phyloP scores from a whole-genome alignment of 495 filamentous ascomycete genomes.

The Penicillium canariense region DNA sequence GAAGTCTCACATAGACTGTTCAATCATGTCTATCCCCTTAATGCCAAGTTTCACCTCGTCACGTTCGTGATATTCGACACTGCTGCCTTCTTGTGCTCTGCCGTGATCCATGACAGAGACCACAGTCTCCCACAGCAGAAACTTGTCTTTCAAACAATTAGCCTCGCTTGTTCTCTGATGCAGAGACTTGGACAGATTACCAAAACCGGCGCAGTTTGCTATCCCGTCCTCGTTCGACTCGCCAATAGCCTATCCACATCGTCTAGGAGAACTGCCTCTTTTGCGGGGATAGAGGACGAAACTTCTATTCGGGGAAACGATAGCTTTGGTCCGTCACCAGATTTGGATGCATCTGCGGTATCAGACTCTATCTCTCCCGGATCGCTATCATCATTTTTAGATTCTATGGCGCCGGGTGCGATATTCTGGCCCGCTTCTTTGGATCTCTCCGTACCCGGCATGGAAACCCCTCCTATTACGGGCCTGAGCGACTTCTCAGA shows the following conservation, averaged over 20 bases:
- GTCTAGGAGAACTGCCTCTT: background rate
- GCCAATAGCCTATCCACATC: conserved; percentile 10
- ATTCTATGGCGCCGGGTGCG: background rate
- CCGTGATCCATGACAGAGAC: conserved; percentile 47
- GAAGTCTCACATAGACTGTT: conserved; percentile 39
- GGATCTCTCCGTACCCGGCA: conserved; percentile 5
- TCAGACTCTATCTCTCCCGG: conserved; percentile 4
- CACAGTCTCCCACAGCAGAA: conserved; percentile 41
- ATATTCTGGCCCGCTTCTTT: conserved; percentile 9
- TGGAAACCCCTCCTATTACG: conserved; percentile 12
- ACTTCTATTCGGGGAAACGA: background rate
- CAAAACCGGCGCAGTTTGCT: conserved; percentile 30
- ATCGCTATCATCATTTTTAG: background rate
- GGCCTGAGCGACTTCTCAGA: conserved; percentile 17
- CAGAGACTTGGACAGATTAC: conserved; percentile 33
- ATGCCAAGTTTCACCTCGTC: conserved; percentile 50
- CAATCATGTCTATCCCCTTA: conserved; percentile 39
- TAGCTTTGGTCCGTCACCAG: background rate
- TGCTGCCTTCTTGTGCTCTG: conserved; percentile 48
- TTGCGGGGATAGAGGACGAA: background rate
- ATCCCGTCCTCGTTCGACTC: conserved; percentile 22
- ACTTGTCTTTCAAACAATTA: conserved; percentile 37
- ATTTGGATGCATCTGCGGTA: background rate
- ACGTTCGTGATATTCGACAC: conserved; percentile 55
- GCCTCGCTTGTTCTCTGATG: conserved; percentile 37